A percentile compares a stretch with the other conserved stretches of the same genome.
These are phyloP conservation scores for Monosporozyma yasuniensis DNA, from an alignment of 805 yeast genomes.

Conservation along the genomic window DNA sequence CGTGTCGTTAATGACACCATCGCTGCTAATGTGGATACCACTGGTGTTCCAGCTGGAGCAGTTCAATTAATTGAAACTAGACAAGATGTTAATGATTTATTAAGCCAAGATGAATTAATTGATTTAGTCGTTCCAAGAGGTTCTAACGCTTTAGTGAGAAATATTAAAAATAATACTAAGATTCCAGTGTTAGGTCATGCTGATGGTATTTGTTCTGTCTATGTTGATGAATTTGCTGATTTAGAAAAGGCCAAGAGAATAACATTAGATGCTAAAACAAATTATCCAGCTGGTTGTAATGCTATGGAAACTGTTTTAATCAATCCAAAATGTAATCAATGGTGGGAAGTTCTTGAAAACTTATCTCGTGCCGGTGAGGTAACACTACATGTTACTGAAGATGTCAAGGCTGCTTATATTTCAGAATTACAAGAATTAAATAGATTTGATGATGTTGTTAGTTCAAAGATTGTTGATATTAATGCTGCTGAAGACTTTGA, in stretches of 20 bases:
- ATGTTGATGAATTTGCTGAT: conserved; percentile 70
- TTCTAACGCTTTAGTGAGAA: conserved; percentile 83
- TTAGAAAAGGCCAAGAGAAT: conserved; percentile 66
- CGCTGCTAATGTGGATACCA: conserved; percentile 32
- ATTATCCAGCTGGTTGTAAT: conserved; percentile 98
- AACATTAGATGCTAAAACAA: conserved; percentile 80
- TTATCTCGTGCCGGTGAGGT: conserved; percentile 55
- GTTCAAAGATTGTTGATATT: conserved; percentile 31
- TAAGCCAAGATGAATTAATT: conserved; percentile 78
- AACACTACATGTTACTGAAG: conserved; percentile 56
- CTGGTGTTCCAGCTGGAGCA: conserved; percentile 72
- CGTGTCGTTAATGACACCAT: conserved; percentile 56
- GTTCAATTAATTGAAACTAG: conserved; percentile 84
- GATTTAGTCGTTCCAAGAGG: conserved; percentile 97
- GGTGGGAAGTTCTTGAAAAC: conserved; percentile 34
- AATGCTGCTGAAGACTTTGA: conserved; percentile 55
- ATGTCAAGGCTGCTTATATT: conserved; percentile 31
- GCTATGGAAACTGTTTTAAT: conserved; percentile 85
- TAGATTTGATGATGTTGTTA: conserved; percentile 14
- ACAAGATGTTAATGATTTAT: conserved; percentile 77
- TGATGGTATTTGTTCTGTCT: conserved; percentile 92
- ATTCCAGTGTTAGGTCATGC: conserved; percentile 98
- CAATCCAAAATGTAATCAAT: conserved; percentile 28
- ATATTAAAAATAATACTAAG: conserved; percentile 77
- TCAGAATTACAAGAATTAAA: conserved; percentile 12